A percentile compares a stretch with the other conserved stretches of the same genome.
These are phyloP conservation scores for Penicillium steckii DNA, from an alignment of 495 filamentous ascomycete species.

Conservation along the genomic window DNA sequence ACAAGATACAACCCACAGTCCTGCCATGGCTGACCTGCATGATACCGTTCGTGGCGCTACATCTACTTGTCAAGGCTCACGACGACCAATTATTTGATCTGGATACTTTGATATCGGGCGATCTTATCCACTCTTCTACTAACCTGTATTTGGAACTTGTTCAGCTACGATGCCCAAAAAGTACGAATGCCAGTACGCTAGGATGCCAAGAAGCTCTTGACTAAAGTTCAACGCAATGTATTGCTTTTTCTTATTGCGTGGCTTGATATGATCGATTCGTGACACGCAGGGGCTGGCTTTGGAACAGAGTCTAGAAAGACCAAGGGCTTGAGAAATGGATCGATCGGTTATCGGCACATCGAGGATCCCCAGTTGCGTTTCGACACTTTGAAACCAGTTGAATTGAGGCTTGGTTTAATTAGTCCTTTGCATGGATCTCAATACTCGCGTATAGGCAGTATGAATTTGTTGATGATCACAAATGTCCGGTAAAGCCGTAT, in stretches of 20 bases:
- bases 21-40: constrained; percentile 11
- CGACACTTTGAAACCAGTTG: too few species aligned
- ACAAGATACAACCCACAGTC: constrained; percentile 1
- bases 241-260: not conserved
- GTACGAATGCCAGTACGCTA: not conserved
- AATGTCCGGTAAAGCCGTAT: too few species aligned
- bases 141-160: not conserved
- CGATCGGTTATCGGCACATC: too few species aligned
- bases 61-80: not conserved
- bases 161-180: not conserved
- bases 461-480: too few species aligned
- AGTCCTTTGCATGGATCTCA: too few species aligned
- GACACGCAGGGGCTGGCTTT: too few species aligned
- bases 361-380: too few species aligned
- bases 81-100: constrained; percentile 6
- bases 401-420: too few species aligned
- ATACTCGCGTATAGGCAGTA: too few species aligned
- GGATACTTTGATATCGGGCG: not conserved
- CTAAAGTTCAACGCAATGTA: not conserved
- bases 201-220: not conserved
- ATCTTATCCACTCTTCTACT: not conserved
- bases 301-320: too few species aligned
- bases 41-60: constrained; percentile 9
- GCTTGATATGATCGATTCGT: not conserved
- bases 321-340: too few species aligned